These are phyloP conservation scores for Cutaneotrichosporon dermatis DNA, from an alignment of 1,284 basidiomycete genomes.

Conservation along the genomic window DNA sequence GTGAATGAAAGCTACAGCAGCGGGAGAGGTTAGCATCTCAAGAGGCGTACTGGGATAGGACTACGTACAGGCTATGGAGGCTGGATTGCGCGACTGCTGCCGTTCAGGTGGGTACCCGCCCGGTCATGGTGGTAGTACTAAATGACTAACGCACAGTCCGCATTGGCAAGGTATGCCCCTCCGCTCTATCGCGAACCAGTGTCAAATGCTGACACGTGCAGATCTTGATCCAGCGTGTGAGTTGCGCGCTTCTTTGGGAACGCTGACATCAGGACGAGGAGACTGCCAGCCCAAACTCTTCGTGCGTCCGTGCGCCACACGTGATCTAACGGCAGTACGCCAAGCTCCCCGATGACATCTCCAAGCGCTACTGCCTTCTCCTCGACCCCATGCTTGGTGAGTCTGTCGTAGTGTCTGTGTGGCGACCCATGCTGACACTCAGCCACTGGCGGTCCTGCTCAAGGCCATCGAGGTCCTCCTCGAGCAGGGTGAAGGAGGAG, in stretches of 20 bases:
- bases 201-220: slow-evolving; percentile 80
- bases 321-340: slow-evolving; percentile 47
- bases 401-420: slow-evolving; percentile 23
- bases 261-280: slow-evolving; percentile 71
- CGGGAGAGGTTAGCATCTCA: slow-evolving; percentile 30
- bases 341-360: slow-evolving; percentile 90
- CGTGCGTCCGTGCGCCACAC: slow-evolving; percentile 20
- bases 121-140: background rate
- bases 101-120: slow-evolving; percentile 47
- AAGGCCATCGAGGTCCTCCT: slow-evolving; percentile 93
- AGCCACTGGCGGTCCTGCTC: slow-evolving; percentile 94
- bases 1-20: slow-evolving; percentile 14
- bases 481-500: slow-evolving; percentile 70
- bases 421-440: slow-evolving; percentile 5
- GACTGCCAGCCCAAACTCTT: slow-evolving; percentile 83
- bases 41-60: too few relatives aligned
- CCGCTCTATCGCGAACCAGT: too few relatives aligned
- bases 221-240: slow-evolving; percentile 5
- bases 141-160: slow-evolving; percentile 29
- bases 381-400: slow-evolving; percentile 96
- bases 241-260: background rate
- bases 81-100: slow-evolving; percentile 88
- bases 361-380: slow-evolving; percentile 82
- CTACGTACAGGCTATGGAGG: slow-evolving; percentile 74
- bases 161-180: slow-evolving; percentile 45